These are phyloP conservation scores for Phaeoacremonium minimum DNA, from an alignment of 2,329 filamentous ascomycete genomes.

Conservation along the genomic window DNA sequence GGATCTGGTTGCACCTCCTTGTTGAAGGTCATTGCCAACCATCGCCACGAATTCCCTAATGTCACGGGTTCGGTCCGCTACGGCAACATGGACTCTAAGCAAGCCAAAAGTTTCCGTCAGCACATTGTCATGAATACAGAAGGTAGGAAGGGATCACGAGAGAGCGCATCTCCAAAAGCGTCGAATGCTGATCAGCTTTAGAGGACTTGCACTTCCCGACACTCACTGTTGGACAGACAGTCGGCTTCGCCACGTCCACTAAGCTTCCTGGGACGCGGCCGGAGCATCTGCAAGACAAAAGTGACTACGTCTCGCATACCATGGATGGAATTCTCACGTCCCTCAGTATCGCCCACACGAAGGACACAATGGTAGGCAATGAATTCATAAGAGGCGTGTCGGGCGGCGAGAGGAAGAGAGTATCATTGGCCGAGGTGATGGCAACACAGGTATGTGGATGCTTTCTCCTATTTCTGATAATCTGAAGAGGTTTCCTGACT, in stretches of 20 bases:
- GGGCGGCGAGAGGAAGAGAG: constrained; percentile 55
- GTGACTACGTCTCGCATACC: constrained; percentile 32
- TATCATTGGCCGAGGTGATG: constrained; percentile 43
- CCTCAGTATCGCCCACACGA: constrained; percentile 2
- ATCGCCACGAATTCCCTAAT: constrained; percentile 19
- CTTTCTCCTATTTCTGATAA: constrained; percentile 44
- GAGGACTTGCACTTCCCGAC: constrained; percentile 52
- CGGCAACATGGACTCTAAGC: constrained; percentile 17
- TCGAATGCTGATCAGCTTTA: neutral
- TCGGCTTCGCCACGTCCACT: constrained; percentile 45
- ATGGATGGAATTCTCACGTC: constrained; percentile 19
- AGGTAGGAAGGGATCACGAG: constrained; percentile 10
- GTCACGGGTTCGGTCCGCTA: constrained; percentile 19
- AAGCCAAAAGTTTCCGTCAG: constrained; percentile 18
- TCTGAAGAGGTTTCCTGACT: constrained; percentile 57
- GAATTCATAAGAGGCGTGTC: constrained; percentile 52
- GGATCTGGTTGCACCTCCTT: constrained; percentile 25
- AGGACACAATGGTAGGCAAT: constrained; percentile 32
- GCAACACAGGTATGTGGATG: constrained; percentile 14
- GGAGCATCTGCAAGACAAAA: constrained; percentile 24
- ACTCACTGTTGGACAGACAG: constrained; percentile 56
- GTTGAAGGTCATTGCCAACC: constrained; percentile 22
- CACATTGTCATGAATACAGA: constrained; percentile 27
- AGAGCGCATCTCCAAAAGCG: neutral
- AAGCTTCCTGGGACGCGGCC: constrained; percentile 30